Base-by-base conservation (phyloP, 2,329 filamentous ascomycete species). In the Lithohypha guttulata region DNA sequence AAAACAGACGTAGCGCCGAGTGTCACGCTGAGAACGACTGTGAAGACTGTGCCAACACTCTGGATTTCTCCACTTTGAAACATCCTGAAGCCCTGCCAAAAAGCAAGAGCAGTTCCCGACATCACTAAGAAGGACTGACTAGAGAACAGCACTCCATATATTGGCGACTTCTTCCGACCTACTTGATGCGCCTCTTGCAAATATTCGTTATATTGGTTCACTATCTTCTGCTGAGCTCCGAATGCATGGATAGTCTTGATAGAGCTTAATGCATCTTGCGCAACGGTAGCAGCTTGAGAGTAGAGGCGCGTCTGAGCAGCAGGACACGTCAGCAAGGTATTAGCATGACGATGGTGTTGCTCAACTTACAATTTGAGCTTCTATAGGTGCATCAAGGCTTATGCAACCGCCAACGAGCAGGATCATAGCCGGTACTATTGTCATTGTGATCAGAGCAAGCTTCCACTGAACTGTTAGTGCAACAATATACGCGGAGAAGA, bases 61-160 rank as follows among this genome's bases (percentile, higher is more conserved):
- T 28, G n/a, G n/a, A 58, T 42, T 27, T 59, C 56, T 8, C 53
- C 54, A 15, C 45, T 49, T 10, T 48, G 42, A 32, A 51, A 48
- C 54, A 58, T 55, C 15, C 46, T 33, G 33, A 57, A 47, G 2
- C 53, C 58, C 38, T 57, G 52, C 56, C 54, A 62, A 43, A 76
- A 65, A 20, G 68, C 70, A 9, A 79, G 61, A 2, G 73, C 75
- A 54, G 76, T 78, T 14, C 74, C 74, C 1, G 71, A 75, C 30
- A 77, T 71, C 50, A 77, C 68, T 52, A 77, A 78, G 61, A 79
- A 79, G 47, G 42, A 64, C 43, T 67, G 57, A 0, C 49, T 53
- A 1, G 58, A 63, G 45, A 65, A 66, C 4, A 68, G 41, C 1
- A 66, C 48, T 2, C 60, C 64, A 44, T 60, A 68, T 17, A 57